Base-by-base conservation (phyloP, 1,139 yeast genomes). In the Scheffersomyces stambukii region DNA sequence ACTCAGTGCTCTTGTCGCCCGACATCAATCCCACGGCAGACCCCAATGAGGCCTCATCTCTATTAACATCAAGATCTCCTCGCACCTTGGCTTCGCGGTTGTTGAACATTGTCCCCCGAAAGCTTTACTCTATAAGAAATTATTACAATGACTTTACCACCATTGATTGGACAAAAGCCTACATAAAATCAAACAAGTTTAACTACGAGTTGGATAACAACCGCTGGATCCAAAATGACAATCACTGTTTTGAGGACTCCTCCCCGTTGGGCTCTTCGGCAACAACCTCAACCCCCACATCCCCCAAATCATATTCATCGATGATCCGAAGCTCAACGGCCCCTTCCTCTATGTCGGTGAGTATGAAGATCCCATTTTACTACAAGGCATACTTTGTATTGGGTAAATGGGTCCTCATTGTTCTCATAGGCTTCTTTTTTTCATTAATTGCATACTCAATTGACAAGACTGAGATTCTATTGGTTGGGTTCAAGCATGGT, bases 81-180 rank as follows among this genome's bases (percentile, higher is more conserved):
- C 40, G 39, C 18, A 42, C 55, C 5, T 32, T 46, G 11, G 31
- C 42, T 7, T 48, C 57, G 2, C 35, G 43, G 16, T 29, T 52
- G 10, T 29, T 51, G 9, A 41, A 37, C 8, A 27, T 41, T 8
- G 43, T 44, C 8, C 53, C 53, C 3, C 46, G 43, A 11, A 31
- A 45, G 3, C 33, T 54, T 12, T 46, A 45, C 28, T 28, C 48
- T 6, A 34, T 50, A 22, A 39, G 70, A 17, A 59, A 55, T 41
- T 72, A 59, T 52, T 76, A 76, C 46, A 77, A 77, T 46, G 81
- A 77, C 47, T 77, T 75, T 49, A 76, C 83, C 14, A 75, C 81
- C n/a, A 72, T 75, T n/a, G 83, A 77, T 52, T 77, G 82, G 82
- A 69, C 75, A 3, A 61, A 64, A 23, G 80, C 77, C 17, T 65